These are phyloP conservation scores for Tolypocladium tundrense DNA, from an alignment of 2,329 filamentous ascomycete species.

Conservation along the genomic window DNA sequence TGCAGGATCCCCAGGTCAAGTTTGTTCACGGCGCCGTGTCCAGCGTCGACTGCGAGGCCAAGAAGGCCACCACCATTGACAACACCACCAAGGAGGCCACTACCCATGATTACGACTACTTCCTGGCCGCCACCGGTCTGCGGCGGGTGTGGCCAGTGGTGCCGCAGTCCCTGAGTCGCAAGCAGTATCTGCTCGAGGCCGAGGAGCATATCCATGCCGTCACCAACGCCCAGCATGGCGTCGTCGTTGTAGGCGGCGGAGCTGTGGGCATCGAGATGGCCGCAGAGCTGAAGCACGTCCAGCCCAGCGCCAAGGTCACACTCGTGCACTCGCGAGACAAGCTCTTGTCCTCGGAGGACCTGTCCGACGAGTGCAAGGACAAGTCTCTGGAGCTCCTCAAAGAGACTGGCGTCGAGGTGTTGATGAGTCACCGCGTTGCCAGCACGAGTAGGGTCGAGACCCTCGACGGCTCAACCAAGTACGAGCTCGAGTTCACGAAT, in stretches of 20 bases:
- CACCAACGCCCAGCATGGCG: conserved; percentile 40
- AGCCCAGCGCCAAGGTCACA: conserved; percentile 56
- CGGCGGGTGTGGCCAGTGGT: conserved; percentile 63
- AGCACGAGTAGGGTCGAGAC: conserved; percentile 34
- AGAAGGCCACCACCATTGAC: conserved; percentile 47
- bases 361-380: conserved; percentile 61
- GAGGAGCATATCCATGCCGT: conserved; percentile 48
- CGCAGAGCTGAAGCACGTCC: conserved; percentile 60
- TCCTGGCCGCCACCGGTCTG: conserved; percentile 63
- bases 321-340: conserved; percentile 63
- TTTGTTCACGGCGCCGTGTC: conserved; percentile 57
- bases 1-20: conserved; percentile 52
- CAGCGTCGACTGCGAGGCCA: conserved; percentile 47
- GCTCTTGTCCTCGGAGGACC: conserved; percentile 62
- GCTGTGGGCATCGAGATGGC: conserved; percentile 79
- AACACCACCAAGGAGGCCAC: conserved; percentile 29
- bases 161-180: conserved; percentile 52
- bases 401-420: conserved; percentile 53
- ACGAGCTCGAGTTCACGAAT: conserved; percentile 48
- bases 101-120: conserved; percentile 57
- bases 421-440: conserved; percentile 50
- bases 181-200: conserved; percentile 54
- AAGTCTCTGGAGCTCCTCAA: conserved; percentile 45
- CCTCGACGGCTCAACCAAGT: conserved; percentile 27
- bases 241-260: conserved; percentile 66